Conservation (phyloP, 1,284 basidiomycete genomes). For the Cutaneotrichosporon arboriforme region DNA sequence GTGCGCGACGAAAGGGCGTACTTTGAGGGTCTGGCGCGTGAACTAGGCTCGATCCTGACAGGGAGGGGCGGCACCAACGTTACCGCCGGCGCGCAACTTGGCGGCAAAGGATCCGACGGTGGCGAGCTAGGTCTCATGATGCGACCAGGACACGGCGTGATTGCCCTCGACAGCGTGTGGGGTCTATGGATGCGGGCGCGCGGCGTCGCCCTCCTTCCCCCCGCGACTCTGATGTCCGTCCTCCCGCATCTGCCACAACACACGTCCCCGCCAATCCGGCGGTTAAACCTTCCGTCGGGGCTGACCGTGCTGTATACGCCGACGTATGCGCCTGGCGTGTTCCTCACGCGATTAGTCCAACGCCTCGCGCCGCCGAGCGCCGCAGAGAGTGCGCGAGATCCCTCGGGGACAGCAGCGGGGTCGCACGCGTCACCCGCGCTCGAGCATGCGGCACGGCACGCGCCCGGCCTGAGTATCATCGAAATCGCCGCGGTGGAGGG, state of each 20-base stretch:
- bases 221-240: constrained; percentile 70
- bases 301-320: constrained; percentile 81
- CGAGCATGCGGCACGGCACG: constrained; percentile 1
- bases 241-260: constrained; percentile 62
- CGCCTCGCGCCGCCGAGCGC: constrained; percentile 50
- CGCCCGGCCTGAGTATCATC: constrained; percentile 44
- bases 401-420: not conserved
- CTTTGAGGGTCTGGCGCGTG: constrained; percentile 72
- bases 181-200: constrained; percentile 93
- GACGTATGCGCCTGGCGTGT: constrained; percentile 60
- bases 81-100: too few species aligned
- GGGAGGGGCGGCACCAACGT: constrained; percentile 52
- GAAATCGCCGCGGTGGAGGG: constrained; percentile 64
- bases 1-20: constrained; percentile 74
- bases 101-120: constrained; percentile 21
- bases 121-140: constrained; percentile 38
- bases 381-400: not conserved
- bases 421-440: too few species aligned
- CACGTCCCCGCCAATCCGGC: constrained; percentile 64
- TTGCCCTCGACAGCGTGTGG: constrained; percentile 93
- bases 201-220: constrained; percentile 86
- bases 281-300: constrained; percentile 65
- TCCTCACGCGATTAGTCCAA: constrained; percentile 60
- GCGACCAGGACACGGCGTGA: constrained; percentile 55
- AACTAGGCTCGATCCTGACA: constrained; percentile 67